Percentiles rank a stretch among this genome's conserved stretches.
phyloP scores from a whole-genome alignment of 2,329 filamentous ascomycete genomes.

The Coniochaeta hoffmannii region DNA sequence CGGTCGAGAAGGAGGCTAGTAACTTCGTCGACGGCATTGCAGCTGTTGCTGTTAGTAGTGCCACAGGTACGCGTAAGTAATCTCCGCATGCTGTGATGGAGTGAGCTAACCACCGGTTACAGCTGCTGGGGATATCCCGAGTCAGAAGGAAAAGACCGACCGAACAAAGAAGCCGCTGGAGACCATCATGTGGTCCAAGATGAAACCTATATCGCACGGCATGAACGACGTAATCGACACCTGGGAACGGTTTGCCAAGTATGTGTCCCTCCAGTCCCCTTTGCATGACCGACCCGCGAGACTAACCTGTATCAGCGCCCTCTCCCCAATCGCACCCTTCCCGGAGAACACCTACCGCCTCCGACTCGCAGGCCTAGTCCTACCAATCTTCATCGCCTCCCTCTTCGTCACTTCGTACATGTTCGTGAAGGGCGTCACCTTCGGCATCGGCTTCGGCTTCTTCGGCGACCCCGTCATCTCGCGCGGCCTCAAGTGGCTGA shows the following conservation, averaged over 20 bases:
- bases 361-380: conserved; percentile 44
- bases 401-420: conserved; percentile 50
- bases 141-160: conserved; percentile 45
- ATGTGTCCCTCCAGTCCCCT: conserved; percentile 10
- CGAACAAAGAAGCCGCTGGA: conserved; percentile 76
- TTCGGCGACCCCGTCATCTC: conserved; percentile 72
- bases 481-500: conserved; percentile 50
- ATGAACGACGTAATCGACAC: conserved; percentile 41
- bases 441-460: conserved; percentile 66
- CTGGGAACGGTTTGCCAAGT: conserved; percentile 43
- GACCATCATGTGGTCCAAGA: conserved; percentile 68
- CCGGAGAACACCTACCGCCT: conserved; percentile 43
- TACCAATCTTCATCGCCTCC: conserved; percentile 43
- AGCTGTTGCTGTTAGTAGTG: conserved; percentile 64
- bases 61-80: conserved; percentile 70
- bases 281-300: neutral
- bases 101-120: conserved; percentile 26
- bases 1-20: conserved; percentile 73
- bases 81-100: conserved; percentile 32
- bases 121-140: conserved; percentile 38
- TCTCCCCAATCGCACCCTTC: conserved; percentile 60
- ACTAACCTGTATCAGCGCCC: conserved; percentile 30
- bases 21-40: conserved; percentile 72
- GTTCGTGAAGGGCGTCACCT: conserved; percentile 57
- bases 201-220: conserved; percentile 61